phyloP scores from a whole-genome alignment of 1,139 yeast species.

The Candida tetrigidarum region DNA sequence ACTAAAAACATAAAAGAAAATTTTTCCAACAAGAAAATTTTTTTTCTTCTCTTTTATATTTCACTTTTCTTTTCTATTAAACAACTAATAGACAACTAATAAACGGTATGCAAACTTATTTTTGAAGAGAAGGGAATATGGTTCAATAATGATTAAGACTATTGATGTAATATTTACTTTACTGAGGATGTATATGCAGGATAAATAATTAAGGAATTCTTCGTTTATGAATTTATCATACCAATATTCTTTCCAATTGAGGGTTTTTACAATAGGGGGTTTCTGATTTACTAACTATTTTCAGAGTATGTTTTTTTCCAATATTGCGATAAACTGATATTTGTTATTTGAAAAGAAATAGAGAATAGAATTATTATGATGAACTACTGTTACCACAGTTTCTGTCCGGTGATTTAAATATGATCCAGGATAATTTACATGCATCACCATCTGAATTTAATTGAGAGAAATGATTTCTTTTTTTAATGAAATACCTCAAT shows the following conservation, averaged over 20 bases:
- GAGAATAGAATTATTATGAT: conserved; percentile 14
- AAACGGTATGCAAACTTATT: conserved; percentile 3
- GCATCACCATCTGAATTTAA: conserved; percentile 86
- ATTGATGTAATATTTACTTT: conserved; percentile 15
- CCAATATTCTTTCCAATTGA: not conserved
- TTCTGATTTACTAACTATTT: conserved; percentile 15
- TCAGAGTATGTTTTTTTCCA: conserved; percentile 11
- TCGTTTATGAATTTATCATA: conserved; percentile 57
- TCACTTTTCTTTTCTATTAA: not conserved
- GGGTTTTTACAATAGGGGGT: conserved; percentile 1
- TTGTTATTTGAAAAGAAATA: not conserved
- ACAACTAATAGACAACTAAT: not conserved
- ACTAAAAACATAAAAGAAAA: too few species aligned
- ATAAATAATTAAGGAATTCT: conserved; percentile 63
- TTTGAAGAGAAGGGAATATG: not conserved
- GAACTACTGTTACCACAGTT: conserved; percentile 36
- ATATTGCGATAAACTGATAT: too few species aligned
- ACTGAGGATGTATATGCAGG: conserved; percentile 70
- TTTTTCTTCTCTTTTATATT: not conserved
- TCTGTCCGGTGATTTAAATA: conserved; percentile 61
- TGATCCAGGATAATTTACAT: conserved; percentile 69
- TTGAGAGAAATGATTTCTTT: not conserved
- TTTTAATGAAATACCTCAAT: not conserved
- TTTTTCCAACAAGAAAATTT: not conserved
- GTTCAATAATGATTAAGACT: conserved; percentile 15